Evolutionary conservation across 345 rosid species (phyloP).

Genomic region (Aquilaria malaccensis): DNA sequence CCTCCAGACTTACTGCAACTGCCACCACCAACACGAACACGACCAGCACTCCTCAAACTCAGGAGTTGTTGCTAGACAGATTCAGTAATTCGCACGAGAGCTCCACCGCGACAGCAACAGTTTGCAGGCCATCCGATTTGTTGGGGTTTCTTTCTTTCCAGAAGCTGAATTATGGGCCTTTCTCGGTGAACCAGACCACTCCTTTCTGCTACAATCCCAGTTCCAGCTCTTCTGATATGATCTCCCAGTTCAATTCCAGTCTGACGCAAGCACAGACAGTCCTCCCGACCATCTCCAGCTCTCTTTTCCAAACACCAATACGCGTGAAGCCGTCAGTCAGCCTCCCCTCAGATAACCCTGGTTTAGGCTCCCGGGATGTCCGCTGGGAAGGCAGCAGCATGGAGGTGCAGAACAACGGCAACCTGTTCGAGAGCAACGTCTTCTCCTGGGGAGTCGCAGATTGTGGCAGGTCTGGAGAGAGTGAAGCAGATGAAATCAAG

Average conservation of each 20-base stretch:
- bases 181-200: slow-evolving; percentile 23
- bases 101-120: slow-evolving; percentile 8
- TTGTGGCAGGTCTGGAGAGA: slow-evolving; percentile 21
- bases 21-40: slow-evolving; percentile 3
- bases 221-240: slow-evolving; percentile 22
- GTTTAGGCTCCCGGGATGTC: slow-evolving; percentile 16
- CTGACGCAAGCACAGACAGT: slow-evolving; percentile 19
- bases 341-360: slow-evolving; percentile 41
- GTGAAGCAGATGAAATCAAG: slow-evolving; percentile 31
- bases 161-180: slow-evolving; percentile 42
- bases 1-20: slow-evolving; percentile 9
- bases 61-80: slow-evolving; percentile 43
- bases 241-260: slow-evolving; percentile 23
- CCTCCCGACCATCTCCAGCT: slow-evolving; percentile 25
- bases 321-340: slow-evolving; percentile 53
- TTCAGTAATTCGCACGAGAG: slow-evolving; percentile 20
- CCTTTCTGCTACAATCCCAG: slow-evolving; percentile 31
- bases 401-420: slow-evolving; percentile 37
- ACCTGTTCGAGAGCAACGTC: slow-evolving; percentile 26
- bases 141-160: slow-evolving; percentile 46
- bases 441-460: slow-evolving; percentile 32
- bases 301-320: slow-evolving; percentile 35
- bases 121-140: slow-evolving; percentile 31
- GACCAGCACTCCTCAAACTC: slow-evolving; percentile 22
- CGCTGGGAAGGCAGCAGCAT: slow-evolving; percentile 30